phyloP scores from a whole-genome alignment of 1,284 basidiomycete genomes.

The Malassezia nana region DNA sequence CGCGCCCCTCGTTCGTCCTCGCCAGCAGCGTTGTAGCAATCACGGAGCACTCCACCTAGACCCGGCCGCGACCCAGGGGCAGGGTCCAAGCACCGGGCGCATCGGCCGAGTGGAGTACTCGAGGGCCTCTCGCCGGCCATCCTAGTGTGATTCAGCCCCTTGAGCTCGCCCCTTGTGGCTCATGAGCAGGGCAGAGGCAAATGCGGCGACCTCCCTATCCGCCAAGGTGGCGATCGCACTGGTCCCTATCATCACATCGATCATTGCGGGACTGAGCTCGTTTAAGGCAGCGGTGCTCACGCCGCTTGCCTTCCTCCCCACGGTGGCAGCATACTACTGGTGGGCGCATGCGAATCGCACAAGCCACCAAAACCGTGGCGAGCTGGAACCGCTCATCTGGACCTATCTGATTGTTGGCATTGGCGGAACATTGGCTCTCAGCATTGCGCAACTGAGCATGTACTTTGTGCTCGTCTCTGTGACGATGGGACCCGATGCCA shows the following conservation, averaged over 20 bases:
- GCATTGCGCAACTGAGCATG: not conserved
- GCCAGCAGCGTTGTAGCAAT: too few species aligned
- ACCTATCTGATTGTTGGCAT: not conserved
- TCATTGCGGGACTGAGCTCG: not conserved
- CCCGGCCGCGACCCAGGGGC: too few species aligned
- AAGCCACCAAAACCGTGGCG: not conserved
- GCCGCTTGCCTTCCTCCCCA: slow-evolving; percentile 4
- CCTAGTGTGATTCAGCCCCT: too few species aligned
- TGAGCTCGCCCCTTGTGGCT: too few species aligned
- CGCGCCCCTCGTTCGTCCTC: too few species aligned
- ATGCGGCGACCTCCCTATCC: not conserved
- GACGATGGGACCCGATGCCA: not conserved
- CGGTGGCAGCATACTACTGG: not conserved
- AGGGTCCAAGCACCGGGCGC: too few species aligned
- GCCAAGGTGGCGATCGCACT: not conserved
- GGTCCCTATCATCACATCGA: not conserved
- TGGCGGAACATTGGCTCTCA: not conserved
- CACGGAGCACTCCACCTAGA: too few species aligned
- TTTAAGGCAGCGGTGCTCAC: not conserved
- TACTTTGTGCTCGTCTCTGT: slow-evolving; percentile 1
- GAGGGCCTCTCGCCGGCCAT: too few species aligned
- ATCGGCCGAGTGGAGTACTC: too few species aligned
- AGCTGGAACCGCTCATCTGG: slow-evolving; percentile 1
- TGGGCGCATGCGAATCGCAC: not conserved
- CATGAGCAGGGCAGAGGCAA: not conserved